These are phyloP conservation scores for Chondrostereum purpureum DNA, from an alignment of 1,284 basidiomycete genomes.

Conservation along the genomic window DNA sequence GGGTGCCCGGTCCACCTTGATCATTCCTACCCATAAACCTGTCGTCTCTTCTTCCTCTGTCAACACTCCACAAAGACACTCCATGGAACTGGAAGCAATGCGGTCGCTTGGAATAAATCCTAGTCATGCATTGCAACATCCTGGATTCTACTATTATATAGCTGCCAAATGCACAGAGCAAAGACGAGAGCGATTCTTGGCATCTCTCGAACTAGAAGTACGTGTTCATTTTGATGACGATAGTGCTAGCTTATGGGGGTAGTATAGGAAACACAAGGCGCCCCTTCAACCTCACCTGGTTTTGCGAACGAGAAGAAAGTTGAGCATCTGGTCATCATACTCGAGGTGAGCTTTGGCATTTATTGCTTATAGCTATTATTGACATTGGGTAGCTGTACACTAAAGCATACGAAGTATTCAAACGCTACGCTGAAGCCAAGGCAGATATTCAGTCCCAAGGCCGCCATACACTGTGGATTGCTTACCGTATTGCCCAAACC, in stretches of 20 bases:
- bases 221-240: slow-evolving; percentile 13
- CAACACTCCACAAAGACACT: slow-evolving; percentile 18
- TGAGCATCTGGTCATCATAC: slow-evolving; percentile 73
- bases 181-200: slow-evolving; percentile 61
- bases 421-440: slow-evolving; percentile 49
- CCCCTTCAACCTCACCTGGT: slow-evolving; percentile 36
- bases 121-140: slow-evolving; percentile 73
- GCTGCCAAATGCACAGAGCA: slow-evolving; percentile 80
- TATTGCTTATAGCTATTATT: no score
- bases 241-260: not conserved
- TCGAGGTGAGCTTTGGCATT: slow-evolving; percentile 55
- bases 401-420: slow-evolving; percentile 86
- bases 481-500: slow-evolving; percentile 78
- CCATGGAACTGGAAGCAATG: slow-evolving; percentile 46
- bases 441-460: slow-evolving; percentile 44
- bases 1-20: slow-evolving; percentile 63
- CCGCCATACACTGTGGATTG: slow-evolving; percentile 78
- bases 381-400: slow-evolving; percentile 68
- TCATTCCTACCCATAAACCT: slow-evolving; percentile 54
- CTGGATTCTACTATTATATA: slow-evolving; percentile 87
- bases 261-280: not conserved
- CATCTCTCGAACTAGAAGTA: slow-evolving; percentile 55
- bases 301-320: slow-evolving; percentile 86
- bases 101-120: slow-evolving; percentile 62
- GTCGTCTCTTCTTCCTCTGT: slow-evolving; percentile 11